Evolutionary conservation across 164 flowering plant genomes (phyloP), one percentile per base, ranked within the genome.

Genomic region (Umbilicus rupestris): DNA sequence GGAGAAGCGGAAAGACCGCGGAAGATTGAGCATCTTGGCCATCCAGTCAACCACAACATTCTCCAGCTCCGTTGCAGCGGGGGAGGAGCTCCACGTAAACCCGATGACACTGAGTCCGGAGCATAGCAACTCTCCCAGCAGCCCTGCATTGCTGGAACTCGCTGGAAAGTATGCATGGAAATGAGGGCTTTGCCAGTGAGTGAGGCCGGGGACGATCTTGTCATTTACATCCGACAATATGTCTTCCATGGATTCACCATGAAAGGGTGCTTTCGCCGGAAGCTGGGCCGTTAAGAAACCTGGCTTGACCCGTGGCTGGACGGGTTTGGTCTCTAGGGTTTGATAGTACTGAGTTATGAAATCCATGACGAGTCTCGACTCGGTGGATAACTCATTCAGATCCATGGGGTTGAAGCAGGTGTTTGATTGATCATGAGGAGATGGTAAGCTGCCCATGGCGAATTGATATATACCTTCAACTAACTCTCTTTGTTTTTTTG

Each of bases 181-280:
- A 31, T 68, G 68, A 11, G 78, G 78, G 64, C 78, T 75, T 42
- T 67, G 76, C 76, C 72, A 69, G 26, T 75, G 72, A 37, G 72
- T 74, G 7, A 71, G 59, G 26, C 74, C 77, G 3, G 71, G 73
- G 15, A 74, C 58, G 11, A 74, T 71, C 57, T 39, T 67, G 9
- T 37, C 33, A n/a, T 12, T 37, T 0, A 67, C 60, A 42, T 64
- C 66, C 3, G 22, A 19, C 65, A 63, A 26, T 20, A 63, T 63
- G 12, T 39, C 42, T 37, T 63, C 46, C 42, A 63, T 20, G 12
- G 65, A 41, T 41, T 63, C 65, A 35, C 20, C 44, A 11, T 22
- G 42, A 37, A 35, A 17, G 20, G 65, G 65, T 35, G 65, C 65
- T 14, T 20, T 63, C 28, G 37, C 44, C 5, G 65, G 65, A 19